phyloP scores from a whole-genome alignment of 1,139 yeast species.

The Yueomyces sp. region DNA sequence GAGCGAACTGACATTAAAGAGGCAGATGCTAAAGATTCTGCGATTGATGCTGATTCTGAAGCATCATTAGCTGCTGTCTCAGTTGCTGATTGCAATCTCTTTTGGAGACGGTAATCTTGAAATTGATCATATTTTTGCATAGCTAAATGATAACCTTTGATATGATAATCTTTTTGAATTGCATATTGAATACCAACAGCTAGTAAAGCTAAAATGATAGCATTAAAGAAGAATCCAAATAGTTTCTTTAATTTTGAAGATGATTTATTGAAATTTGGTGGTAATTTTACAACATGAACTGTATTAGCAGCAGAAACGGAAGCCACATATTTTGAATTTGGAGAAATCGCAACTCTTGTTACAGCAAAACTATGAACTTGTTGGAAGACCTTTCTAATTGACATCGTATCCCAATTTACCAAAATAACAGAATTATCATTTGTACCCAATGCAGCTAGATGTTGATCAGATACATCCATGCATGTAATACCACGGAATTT shows the following conservation, averaged over 20 bases:
- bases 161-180: slow-evolving; percentile 31
- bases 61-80: background rate
- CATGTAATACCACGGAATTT: slow-evolving; percentile 60
- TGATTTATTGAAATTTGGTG: slow-evolving; percentile 36
- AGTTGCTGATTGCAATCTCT: background rate
- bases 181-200: slow-evolving; percentile 29
- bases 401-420: slow-evolving; percentile 39
- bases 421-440: slow-evolving; percentile 59
- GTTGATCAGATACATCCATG: slow-evolving; percentile 35
- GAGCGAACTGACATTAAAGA: too few species aligned
- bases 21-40: too few species aligned
- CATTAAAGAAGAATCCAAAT: slow-evolving; percentile 34
- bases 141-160: slow-evolving; percentile 9
- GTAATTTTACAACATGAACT: slow-evolving; percentile 49
- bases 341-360: slow-evolving; percentile 60
- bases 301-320: slow-evolving; percentile 76
- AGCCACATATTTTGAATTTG: slow-evolving; percentile 56
- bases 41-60: too few species aligned
- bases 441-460: slow-evolving; percentile 58
- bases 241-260: slow-evolving; percentile 28
- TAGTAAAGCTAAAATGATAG: slow-evolving; percentile 31
- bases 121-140: slow-evolving; percentile 7
- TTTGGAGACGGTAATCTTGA: background rate
- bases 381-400: slow-evolving; percentile 36
- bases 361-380: slow-evolving; percentile 73